Conservation (phyloP, 164 flowering plant species). For the Vitis amurensis region DNA sequence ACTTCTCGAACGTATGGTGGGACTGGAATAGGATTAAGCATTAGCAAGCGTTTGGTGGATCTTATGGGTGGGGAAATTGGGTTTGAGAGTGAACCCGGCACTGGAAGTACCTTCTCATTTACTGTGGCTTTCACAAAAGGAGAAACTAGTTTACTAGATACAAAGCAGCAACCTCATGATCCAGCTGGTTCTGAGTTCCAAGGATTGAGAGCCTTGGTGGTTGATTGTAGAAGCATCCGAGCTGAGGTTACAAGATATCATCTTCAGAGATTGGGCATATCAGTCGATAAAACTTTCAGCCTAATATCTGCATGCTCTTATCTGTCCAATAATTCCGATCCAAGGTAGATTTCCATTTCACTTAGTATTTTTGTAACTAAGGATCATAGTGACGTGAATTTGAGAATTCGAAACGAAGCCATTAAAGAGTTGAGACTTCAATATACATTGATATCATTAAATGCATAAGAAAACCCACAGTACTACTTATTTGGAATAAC, state of each 20-base stretch:
- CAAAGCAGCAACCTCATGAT: slow-evolving; percentile 39
- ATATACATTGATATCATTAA: too few species aligned
- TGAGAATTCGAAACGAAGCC: background rate
- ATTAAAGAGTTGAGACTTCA: background rate
- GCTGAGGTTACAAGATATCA: slow-evolving; percentile 90
- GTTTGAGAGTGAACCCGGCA: slow-evolving; percentile 68
- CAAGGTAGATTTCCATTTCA: slow-evolving; percentile 31
- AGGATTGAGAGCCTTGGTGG: slow-evolving; percentile 68
- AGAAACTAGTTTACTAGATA: slow-evolving; percentile 34
- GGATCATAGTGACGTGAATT: background rate
- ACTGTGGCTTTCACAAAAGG: slow-evolving; percentile 55
- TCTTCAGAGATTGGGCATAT: slow-evolving; percentile 75
- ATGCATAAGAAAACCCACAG: too few species aligned
- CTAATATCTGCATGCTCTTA: slow-evolving; percentile 41
- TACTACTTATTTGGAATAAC: background rate
- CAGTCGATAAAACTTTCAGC: slow-evolving; percentile 40
- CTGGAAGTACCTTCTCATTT: slow-evolving; percentile 86
- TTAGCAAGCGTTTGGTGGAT: slow-evolving; percentile 78
- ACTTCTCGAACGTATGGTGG: slow-evolving; percentile 93
- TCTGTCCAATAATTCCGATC: slow-evolving; percentile 24
- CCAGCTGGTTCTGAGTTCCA: slow-evolving; percentile 45
- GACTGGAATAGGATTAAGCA: slow-evolving; percentile 95
- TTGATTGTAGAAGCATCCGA: slow-evolving; percentile 69
- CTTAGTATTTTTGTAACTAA: background rate
- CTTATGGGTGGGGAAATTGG: slow-evolving; percentile 94